Evolutionary conservation across 2,329 filamentous ascomycete species (phyloP).

Genomic region (Tolypocladium nubicola): DNA sequence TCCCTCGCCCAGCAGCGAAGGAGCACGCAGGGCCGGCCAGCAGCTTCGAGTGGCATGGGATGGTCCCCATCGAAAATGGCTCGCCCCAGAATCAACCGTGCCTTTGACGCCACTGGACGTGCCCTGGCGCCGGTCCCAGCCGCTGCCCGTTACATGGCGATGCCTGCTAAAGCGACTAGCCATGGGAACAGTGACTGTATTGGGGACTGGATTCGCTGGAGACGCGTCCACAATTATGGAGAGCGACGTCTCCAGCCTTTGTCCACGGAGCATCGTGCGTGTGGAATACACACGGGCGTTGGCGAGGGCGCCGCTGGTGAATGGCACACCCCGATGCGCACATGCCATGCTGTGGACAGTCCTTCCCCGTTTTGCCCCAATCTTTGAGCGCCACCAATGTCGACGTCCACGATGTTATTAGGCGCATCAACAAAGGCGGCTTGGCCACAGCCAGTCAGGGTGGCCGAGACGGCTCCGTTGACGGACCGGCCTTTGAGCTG

Average conservation of each 20-base stretch:
- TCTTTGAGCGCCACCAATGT: background rate
- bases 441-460: background rate
- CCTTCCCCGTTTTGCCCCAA: background rate
- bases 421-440: background rate
- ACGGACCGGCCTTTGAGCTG: background rate
- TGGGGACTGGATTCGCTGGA: background rate
- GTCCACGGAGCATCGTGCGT: no score
- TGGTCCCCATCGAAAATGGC: background rate
- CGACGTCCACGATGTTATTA: background rate
- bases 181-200: background rate
- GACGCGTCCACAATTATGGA: background rate
- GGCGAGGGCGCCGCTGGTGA: background rate
- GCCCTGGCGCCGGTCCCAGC: constrained; percentile 2
- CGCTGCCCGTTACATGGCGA: background rate
- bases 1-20: background rate
- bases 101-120: constrained; percentile 1
- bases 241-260: background rate
- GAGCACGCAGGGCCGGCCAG: background rate
- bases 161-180: background rate
- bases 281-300: background rate
- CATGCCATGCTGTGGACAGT: background rate
- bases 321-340: background rate
- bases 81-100: background rate
- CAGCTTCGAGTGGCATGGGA: background rate
- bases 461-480: background rate